Evolutionary conservation across 2,329 filamentous ascomycete genomes (phyloP).

Genomic region (Fusarium xyrophilum): DNA sequence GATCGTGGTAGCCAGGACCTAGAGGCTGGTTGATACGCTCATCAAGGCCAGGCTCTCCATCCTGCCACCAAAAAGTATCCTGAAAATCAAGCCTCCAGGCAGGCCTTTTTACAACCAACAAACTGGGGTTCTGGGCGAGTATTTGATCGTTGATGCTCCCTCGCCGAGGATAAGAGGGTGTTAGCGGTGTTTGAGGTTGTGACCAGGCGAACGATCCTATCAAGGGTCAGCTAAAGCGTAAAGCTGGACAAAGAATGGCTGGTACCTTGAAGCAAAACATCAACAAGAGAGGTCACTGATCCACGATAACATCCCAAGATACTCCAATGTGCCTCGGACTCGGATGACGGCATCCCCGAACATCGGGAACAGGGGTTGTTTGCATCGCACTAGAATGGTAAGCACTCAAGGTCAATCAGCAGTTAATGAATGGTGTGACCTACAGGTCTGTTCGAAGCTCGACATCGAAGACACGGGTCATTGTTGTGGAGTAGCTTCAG

Average conservation of each 20-base stretch:
- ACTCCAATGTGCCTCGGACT: constrained; percentile 56
- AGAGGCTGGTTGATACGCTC: constrained; percentile 29
- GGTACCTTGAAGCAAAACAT: constrained; percentile 59
- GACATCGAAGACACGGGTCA: constrained; percentile 61
- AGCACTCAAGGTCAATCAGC: constrained; percentile 5
- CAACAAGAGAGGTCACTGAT: constrained; percentile 55
- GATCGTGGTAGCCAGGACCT: constrained; percentile 24
- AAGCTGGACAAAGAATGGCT: not conserved
- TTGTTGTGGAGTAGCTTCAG: constrained; percentile 57
- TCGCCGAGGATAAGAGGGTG: constrained; percentile 57
- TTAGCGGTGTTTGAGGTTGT: constrained; percentile 58
- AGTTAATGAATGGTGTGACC: constrained; percentile 18
- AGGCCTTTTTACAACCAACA: constrained; percentile 50
- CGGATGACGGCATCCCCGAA: constrained; percentile 46
- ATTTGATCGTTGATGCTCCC: constrained; percentile 61
- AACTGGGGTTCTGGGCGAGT: constrained; percentile 53
- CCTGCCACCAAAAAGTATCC: constrained; percentile 66
- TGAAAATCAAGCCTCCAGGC: constrained; percentile 59
- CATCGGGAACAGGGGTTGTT: constrained; percentile 59
- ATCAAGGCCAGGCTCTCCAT: constrained; percentile 51
- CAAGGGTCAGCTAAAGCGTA: constrained; percentile 16
- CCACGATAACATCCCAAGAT: constrained; percentile 60
- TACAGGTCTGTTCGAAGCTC: constrained; percentile 55
- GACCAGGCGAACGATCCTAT: constrained; percentile 56
- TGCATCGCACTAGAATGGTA: constrained; percentile 56